Percentiles rank a stretch among this genome's conserved stretches.
Evolutionary conservation across 441 rosid species (phyloP).

Genomic region (Lepidium campestre): DNA sequence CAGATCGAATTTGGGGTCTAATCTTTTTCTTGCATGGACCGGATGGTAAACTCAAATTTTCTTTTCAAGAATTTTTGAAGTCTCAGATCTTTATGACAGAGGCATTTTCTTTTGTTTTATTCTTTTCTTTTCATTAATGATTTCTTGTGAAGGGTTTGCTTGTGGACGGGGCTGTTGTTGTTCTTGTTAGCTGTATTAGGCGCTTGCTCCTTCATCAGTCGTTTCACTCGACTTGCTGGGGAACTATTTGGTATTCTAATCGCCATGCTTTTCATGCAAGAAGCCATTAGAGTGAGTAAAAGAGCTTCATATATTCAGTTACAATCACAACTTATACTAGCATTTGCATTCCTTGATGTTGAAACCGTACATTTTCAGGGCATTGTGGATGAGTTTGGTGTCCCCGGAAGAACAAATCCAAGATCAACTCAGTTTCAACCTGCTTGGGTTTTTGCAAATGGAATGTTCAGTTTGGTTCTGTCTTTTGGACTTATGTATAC

Average conservation of each 20-base stretch:
- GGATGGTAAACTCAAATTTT: slow-evolving; percentile 44
- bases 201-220: slow-evolving; percentile 63
- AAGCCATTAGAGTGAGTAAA: slow-evolving; percentile 52
- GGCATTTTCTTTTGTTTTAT: background rate
- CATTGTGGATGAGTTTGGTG: slow-evolving; percentile 50
- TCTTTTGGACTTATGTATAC: slow-evolving; percentile 57
- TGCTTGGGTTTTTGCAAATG: slow-evolving; percentile 69
- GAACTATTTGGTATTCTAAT: slow-evolving; percentile 68
- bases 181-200: slow-evolving; percentile 59
- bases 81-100: background rate
- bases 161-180: slow-evolving; percentile 69
- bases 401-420: slow-evolving; percentile 52
- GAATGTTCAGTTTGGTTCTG: slow-evolving; percentile 59
- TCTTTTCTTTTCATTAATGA: background rate
- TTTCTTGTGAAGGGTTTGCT: slow-evolving; percentile 50
- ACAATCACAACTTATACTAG: background rate
- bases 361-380: slow-evolving; percentile 34
- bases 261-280: slow-evolving; percentile 71
- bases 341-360: background rate
- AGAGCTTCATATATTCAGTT: background rate
- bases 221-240: slow-evolving; percentile 69
- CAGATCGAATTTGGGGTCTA: slow-evolving; percentile 50
- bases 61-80: background rate
- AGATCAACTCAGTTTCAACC: slow-evolving; percentile 42
- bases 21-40: slow-evolving; percentile 65